Conservation (phyloP, 108 stramenopile species). For the Hondaea fermentalgiana region DNA sequence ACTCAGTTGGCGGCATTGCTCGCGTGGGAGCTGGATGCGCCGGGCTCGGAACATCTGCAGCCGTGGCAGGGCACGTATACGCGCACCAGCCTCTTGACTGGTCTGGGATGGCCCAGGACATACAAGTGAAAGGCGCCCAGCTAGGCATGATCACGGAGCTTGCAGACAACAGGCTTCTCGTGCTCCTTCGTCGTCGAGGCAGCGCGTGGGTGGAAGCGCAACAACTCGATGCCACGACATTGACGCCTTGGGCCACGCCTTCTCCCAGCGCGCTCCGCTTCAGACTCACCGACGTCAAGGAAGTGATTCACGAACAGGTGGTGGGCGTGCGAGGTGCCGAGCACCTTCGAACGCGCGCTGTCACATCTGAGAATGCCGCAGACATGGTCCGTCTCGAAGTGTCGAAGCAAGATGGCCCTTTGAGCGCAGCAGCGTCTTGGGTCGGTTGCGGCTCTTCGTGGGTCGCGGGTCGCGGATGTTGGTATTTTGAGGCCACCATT, state of each 20-base stretch:
- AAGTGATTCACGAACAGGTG: not conserved
- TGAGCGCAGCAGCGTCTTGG: not conserved
- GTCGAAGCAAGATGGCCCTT: not conserved
- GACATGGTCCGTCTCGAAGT: not conserved
- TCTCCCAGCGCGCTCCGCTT: not conserved
- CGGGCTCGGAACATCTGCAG: not conserved
- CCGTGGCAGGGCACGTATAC: not conserved
- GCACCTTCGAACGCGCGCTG: not conserved
- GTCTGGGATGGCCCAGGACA: not conserved
- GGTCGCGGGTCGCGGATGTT: not conserved
- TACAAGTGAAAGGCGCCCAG: not conserved
- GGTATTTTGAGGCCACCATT: not conserved
- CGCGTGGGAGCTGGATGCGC: not conserved
- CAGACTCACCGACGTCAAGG: not conserved
- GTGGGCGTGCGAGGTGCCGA: not conserved
- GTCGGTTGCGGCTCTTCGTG: not conserved
- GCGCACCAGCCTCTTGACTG: not conserved
- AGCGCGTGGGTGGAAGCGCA: not conserved
- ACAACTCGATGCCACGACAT: not conserved
- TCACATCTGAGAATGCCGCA: not conserved
- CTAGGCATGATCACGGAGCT: not conserved
- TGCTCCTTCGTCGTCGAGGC: not conserved
- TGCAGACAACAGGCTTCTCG: not conserved
- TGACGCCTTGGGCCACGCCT: not conserved
- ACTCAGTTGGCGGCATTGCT: not conserved